Base-by-base conservation (phyloP, 257 asterid species). In the Cordia subcordata region DNA sequence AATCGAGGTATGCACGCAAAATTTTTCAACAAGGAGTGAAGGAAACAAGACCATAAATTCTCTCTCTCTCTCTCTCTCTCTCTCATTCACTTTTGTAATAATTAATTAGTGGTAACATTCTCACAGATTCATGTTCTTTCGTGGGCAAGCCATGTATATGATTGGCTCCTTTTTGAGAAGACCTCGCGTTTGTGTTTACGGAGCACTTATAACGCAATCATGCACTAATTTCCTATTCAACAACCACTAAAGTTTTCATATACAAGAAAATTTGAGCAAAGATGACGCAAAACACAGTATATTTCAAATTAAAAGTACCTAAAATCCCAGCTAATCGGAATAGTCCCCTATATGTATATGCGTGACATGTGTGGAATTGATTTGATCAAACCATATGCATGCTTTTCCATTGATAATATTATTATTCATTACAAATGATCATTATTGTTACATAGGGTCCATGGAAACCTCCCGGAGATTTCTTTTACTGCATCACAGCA, bases 21-120 rank as follows among this genome's bases (percentile, higher is more conserved):
- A 58, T 22, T 70, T 66, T 69, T 70, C 75, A 55, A 67, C 70
- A 68, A 38, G 58, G 56, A 67, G 65, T 61, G 61, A 54, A 59
- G 23, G 46, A 75, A 65, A 46, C 32, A 66, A 75, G 71, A 55
- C 66, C 75, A 67, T 58, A 33, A 37, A 35, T 57, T 58, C 65
- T 67, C 62, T 60, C 67, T 61, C 72, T 60, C 37, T 67, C 39
- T 53, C 44, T 67, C 62, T 60, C 67, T 61, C 72, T 60, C 37
- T 67, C 39, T 53, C 44, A n/a, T n/a, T n/a, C n/a, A n/a, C n/a
- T n/a, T n/a, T n/a, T n/a, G n/a, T n/a, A n/a, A n/a, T n/a, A n/a
- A n/a, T n/a, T n/a, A n/a, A n/a, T n/a, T n/a, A n/a, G n/a, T n/a
- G n/a, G n/a, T 47, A 21, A 35, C 58, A 59, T 63, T 51, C 33